These are phyloP conservation scores for Coelastrella sp. DNA, from an alignment of 139 green algal genomes.

Conservation along the genomic window DNA sequence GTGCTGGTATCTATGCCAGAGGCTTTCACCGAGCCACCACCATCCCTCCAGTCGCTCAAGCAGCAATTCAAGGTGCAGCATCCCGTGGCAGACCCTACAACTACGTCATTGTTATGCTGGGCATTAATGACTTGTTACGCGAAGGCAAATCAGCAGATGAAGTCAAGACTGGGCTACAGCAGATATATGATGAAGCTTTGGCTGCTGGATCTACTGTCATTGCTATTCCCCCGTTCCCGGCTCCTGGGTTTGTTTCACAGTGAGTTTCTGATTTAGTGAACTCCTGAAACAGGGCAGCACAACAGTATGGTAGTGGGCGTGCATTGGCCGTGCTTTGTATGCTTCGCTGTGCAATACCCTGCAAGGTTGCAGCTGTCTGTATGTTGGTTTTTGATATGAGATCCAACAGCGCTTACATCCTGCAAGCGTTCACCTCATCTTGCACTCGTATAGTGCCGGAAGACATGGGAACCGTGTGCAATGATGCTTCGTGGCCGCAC, in stretches of 20 bases:
- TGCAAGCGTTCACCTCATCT: no score
- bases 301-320: no score
- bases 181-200: slow-evolving; percentile 26
- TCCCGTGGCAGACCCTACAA: neutral
- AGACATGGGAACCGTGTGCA: no score
- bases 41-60: neutral
- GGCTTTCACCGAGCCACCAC: slow-evolving; percentile 41
- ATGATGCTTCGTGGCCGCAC: no score
- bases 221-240: slow-evolving; percentile 41
- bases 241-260: slow-evolving; percentile 49
- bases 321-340: no score
- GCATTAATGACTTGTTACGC: slow-evolving; percentile 53
- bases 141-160: slow-evolving; percentile 44
- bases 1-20: slow-evolving; percentile 37
- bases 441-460: no score
- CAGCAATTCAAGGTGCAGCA: neutral
- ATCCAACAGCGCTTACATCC: no score
- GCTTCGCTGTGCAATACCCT: no score
- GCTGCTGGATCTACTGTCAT: slow-evolving; percentile 17
- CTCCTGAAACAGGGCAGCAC: no score
- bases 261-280: no score
- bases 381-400: no score
- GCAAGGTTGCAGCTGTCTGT: no score
- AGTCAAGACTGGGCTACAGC: neutral
- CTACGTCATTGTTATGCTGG: slow-evolving; percentile 31